phyloP scores from a whole-genome alignment of 805 yeast genomes.

The Pichia nakasei region DNA sequence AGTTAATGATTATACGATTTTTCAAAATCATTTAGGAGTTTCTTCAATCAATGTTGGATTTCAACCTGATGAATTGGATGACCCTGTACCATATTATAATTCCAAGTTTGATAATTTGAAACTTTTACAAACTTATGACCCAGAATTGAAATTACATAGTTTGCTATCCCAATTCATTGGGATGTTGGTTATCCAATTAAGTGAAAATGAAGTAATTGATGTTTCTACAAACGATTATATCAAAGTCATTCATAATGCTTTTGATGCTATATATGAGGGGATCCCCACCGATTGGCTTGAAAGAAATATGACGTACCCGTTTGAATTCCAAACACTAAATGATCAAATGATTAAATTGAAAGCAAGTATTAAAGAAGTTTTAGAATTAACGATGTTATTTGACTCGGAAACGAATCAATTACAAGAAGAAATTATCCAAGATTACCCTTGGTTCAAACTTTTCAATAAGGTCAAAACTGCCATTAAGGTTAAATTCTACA shows the following conservation, averaged over 20 bases:
- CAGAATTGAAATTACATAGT: slow-evolving; percentile 44
- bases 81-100: slow-evolving; percentile 48
- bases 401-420: slow-evolving; percentile 25
- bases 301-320: slow-evolving; percentile 10
- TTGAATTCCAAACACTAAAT: slow-evolving; percentile 23
- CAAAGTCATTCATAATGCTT: slow-evolving; percentile 31
- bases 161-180: slow-evolving; percentile 54
- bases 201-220: slow-evolving; percentile 49
- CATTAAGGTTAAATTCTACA: slow-evolving; percentile 46
- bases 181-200: slow-evolving; percentile 40
- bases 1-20: slow-evolving; percentile 44
- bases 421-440: slow-evolving; percentile 45
- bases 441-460: slow-evolving; percentile 71
- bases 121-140: slow-evolving; percentile 43
- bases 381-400: slow-evolving; percentile 11
- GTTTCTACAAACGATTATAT: slow-evolving; percentile 42
- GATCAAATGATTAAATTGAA: slow-evolving; percentile 19
- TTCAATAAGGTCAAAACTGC: slow-evolving; percentile 51
- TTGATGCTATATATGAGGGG: slow-evolving; percentile 16
- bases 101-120: slow-evolving; percentile 50
- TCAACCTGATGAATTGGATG: slow-evolving; percentile 25
- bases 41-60: slow-evolving; percentile 50
- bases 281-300: slow-evolving; percentile 27
- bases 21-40: slow-evolving; percentile 59
- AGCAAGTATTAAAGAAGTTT: slow-evolving; percentile 6